phyloP scores from a whole-genome alignment of 495 filamentous ascomycete genomes.

The Parachaetomium inaequale region DNA sequence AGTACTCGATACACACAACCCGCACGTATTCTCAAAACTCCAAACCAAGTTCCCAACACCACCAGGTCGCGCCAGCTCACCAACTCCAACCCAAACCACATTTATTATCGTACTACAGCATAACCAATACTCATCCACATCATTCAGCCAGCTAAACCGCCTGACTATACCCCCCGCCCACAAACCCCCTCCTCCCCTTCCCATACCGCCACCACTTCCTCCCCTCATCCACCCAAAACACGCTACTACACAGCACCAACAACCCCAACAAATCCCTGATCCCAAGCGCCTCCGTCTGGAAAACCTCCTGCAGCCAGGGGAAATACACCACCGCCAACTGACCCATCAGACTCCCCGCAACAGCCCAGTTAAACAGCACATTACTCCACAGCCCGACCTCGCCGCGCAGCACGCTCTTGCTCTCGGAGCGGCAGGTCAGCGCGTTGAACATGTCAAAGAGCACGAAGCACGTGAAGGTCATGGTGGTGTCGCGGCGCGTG shows the following conservation, averaged over 20 bases:
- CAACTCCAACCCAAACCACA: conserved; percentile 7
- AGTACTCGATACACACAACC: too few species aligned
- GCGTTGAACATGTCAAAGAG: conserved; percentile 99
- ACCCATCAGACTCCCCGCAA: conserved; percentile 74
- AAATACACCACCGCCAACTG: conserved; percentile 91
- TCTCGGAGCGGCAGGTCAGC: conserved; percentile 85
- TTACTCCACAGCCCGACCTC: conserved; percentile 81
- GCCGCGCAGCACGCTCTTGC: conserved; percentile 80
- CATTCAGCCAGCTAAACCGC: conserved; percentile 34
- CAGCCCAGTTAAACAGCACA: conserved; percentile 93
- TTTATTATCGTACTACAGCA: conserved; percentile 7
- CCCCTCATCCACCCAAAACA: conserved; percentile 92
- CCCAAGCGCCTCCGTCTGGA: conserved; percentile 86
- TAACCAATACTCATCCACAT: conserved; percentile 3
- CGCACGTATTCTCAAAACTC: too few species aligned
- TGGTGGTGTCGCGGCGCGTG: conserved; percentile 91
- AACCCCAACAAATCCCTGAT: conserved; percentile 68
- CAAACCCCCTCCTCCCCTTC: conserved; percentile 35
- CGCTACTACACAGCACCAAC: conserved; percentile 70
- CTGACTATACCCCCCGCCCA: conserved; percentile 46
- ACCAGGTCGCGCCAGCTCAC: not conserved
- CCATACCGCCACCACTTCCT: conserved; percentile 68
- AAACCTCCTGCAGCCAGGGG: conserved; percentile 85
- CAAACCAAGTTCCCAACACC: too few species aligned
- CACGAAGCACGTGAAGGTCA: conserved; percentile 99